phyloP scores from a whole-genome alignment of 2,329 filamentous ascomycete genomes.

The Meredithiella fracta region DNA sequence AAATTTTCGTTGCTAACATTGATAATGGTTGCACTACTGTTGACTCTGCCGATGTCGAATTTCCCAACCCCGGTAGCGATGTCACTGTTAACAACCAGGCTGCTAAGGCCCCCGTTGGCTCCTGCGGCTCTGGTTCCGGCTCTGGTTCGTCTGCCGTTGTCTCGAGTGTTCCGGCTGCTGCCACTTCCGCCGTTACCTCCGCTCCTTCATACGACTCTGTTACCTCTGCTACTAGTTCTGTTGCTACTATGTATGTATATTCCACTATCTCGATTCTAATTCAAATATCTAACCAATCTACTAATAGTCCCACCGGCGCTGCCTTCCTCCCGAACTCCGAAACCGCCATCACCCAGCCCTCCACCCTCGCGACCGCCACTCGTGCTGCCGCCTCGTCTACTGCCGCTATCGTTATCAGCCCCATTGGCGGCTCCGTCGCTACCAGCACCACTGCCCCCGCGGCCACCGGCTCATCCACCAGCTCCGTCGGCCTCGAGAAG shows the following conservation, averaged over 20 bases:
- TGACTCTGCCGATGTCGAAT: constrained; percentile 42
- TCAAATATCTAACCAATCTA: no score
- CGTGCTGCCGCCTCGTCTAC: constrained; percentile 24
- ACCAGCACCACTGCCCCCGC: constrained; percentile 18
- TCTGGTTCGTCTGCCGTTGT: constrained; percentile 16
- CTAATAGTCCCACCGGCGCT: constrained; percentile 23
- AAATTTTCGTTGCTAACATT: constrained; percentile 57
- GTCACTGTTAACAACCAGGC: constrained; percentile 26
- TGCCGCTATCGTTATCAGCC: constrained; percentile 17
- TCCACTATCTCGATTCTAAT: no score
- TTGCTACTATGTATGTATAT: constrained; percentile 17
- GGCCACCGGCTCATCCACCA: constrained; percentile 14
- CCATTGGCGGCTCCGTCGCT: constrained; percentile 15
- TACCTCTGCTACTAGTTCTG: constrained; percentile 16
- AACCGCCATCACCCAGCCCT: constrained; percentile 14
- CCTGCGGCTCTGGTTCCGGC: constrained; percentile 20
- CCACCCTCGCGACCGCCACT: constrained; percentile 18
- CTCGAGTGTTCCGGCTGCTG: not conserved
- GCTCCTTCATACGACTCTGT: no score
- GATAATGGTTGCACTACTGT: constrained; percentile 40
- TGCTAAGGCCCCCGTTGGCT: constrained; percentile 21
- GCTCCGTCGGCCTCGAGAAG: constrained; percentile 18
- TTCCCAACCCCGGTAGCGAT: constrained; percentile 47
- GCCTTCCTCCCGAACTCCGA: constrained; percentile 24
- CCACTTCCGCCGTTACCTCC: constrained; percentile 17